Conservation (phyloP, 352 stramenopile genomes). For the Phytophthora constricta region DNA sequence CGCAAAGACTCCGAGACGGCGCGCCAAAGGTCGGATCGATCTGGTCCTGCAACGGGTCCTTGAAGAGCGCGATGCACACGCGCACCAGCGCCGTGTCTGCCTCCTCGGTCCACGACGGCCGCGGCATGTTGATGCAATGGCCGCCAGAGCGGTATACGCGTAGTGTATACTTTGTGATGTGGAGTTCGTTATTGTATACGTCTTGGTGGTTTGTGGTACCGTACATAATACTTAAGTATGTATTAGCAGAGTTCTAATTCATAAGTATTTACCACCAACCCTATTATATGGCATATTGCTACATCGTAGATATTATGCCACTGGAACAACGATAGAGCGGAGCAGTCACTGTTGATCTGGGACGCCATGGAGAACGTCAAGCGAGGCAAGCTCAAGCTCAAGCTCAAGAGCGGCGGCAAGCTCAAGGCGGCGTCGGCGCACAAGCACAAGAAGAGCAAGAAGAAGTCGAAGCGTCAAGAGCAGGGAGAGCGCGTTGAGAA, state of each 20-base stretch:
- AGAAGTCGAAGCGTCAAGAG: constrained; percentile 46
- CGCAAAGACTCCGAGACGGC: background rate
- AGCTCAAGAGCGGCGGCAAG: constrained; percentile 69
- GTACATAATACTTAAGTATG: too few species aligned
- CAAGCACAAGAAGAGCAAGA: constrained; percentile 68
- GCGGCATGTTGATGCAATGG: background rate
- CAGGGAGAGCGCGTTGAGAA: constrained; percentile 23
- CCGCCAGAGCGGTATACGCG: background rate
- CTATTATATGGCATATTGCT: too few species aligned
- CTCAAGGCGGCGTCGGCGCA: constrained; percentile 66
- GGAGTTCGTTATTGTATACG: too few species aligned
- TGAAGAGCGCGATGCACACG: background rate
- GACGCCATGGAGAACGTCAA: constrained; percentile 77
- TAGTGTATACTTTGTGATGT: background rate
- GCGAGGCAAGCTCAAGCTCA: constrained; percentile 87
- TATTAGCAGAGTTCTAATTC: too few species aligned
- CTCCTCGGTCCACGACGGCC: background rate
- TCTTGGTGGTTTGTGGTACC: too few species aligned
- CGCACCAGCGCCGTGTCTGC: background rate
- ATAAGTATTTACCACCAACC: too few species aligned
- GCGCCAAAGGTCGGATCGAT: background rate
- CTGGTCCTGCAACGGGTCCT: background rate
- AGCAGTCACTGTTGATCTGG: background rate
- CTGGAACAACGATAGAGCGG: too few species aligned
- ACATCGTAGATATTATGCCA: too few species aligned